Conservation (phyloP, 2,329 filamentous ascomycete genomes). For the Sordariomycetes sp. region DNA sequence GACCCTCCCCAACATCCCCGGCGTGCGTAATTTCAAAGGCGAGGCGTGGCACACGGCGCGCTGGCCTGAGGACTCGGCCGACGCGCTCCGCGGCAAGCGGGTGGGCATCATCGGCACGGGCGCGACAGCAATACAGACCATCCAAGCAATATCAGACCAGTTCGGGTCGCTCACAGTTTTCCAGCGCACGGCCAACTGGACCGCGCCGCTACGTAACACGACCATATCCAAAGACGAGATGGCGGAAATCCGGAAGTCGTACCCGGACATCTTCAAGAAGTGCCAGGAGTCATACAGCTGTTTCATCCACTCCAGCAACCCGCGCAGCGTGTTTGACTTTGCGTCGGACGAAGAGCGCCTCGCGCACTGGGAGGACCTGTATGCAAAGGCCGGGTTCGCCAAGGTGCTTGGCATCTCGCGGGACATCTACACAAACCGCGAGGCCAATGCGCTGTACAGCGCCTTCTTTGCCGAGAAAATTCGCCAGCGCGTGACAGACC, state of each 20-base stretch:
- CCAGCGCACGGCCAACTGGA: slow-evolving; percentile 55
- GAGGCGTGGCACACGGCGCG: slow-evolving; percentile 48
- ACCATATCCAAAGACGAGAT: slow-evolving; percentile 44
- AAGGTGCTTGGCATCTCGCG: slow-evolving; percentile 14
- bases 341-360: slow-evolving; percentile 15
- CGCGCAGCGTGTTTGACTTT: slow-evolving; percentile 31
- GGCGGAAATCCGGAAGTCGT: slow-evolving; percentile 27
- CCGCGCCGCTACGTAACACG: slow-evolving; percentile 44
- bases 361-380: slow-evolving; percentile 17
- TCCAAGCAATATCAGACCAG: slow-evolving; percentile 37
- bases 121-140: slow-evolving; percentile 47
- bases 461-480: slow-evolving; percentile 42
- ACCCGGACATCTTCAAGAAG: slow-evolving; percentile 32
- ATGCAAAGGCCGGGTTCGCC: slow-evolving; percentile 24
- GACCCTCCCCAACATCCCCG: slow-evolving; percentile 50
- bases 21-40: slow-evolving; percentile 43
- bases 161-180: slow-evolving; percentile 51
- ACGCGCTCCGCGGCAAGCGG: slow-evolving; percentile 35
- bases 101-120: slow-evolving; percentile 54
- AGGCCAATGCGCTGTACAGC: slow-evolving; percentile 15
- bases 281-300: slow-evolving; percentile 47
- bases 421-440: slow-evolving; percentile 14
- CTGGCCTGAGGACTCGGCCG: slow-evolving; percentile 37
- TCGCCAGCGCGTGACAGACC: slow-evolving; percentile 38
- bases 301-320: slow-evolving; percentile 40